Base-by-base conservation (phyloP, 176 grass and related monocot genomes). In the Canna indica region DNA sequence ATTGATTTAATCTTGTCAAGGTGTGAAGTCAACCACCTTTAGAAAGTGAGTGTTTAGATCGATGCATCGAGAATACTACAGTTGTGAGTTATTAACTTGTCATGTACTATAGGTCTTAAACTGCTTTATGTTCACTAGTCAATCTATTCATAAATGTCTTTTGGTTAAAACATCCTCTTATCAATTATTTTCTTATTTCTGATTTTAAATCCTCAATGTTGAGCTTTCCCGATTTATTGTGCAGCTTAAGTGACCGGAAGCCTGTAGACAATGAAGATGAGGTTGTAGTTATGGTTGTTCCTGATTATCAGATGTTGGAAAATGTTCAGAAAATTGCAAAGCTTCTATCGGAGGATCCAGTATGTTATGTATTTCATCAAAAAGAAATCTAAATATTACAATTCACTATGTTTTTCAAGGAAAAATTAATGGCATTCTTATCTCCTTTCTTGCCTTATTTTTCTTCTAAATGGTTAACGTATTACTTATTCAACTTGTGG, bases 251-350 rank as follows among this genome's bases (percentile, higher is more conserved):
- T 22, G 89, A 97, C n/a, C 77, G 94, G 59, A 97, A 90, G n/a
- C 89, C 89, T 69, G 86, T 97, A 35, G 84, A 79, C 39, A 30
- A 70, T 72, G 94, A 92, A 29, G 94, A 97, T 81, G 89, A 83
- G 72, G 76, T 90, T 46, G 80, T 89, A 42, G 86, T 93, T 72
- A 99, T 93, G 94, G 79, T 99, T 67, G 91, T 99, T 53, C 94
- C 89, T 70, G 94, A 93, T 75, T 91, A 93, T 78, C 94, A 99
- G 41, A 99, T 99, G 94, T 77, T 93, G 44, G 94, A 93, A 77
- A 77, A 91, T 48, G 89, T 99, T 64, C 84, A 90, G 78, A 73
- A 74, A 52, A 90, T 92, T n/a, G 61, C 89, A 67, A 83, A 81
- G 79, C 79, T 65, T 79, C 86, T 99, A 45, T 85, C 94, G 71